Evolutionary conservation across 208 protist species (phyloP), one percentile per base, ranked within the genome.

Genomic region (Crithidia bombi): DNA sequence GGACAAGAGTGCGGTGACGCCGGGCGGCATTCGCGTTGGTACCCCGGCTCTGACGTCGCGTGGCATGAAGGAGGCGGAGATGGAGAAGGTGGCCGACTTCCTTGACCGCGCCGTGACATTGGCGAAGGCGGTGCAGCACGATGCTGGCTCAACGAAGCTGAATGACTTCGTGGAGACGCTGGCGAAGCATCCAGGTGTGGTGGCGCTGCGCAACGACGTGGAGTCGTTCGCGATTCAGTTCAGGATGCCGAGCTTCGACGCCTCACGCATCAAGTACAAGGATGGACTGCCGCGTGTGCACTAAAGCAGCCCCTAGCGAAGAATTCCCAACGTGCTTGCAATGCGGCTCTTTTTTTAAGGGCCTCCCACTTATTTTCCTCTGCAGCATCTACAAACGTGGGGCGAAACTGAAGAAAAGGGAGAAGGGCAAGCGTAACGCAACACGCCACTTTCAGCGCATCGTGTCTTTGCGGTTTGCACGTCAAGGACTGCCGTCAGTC

Each of bases 31-130:
- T 19, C 96, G 98, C 62, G 67, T 99, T 10, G 98, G 98, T 55
- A 96, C 97, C 17, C 91, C 93, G 23, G 93, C 98, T 9, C 77
- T 99, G n/a, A 99, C 98, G 2, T 92, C 97, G 17, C 93, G 98
- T 47, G 97, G 97, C 25, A 86, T 99, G 72, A 75, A 71, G 32
- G 95, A 98, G 83, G 51, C 35, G 14, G 96, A 99, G 69, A 98
- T 99, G 69, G 66, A 47, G 33, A 54, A 62, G 10, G 89, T 99
- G 21, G 98, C 89, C 17, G 84, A 91, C 26, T 96, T 99, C 35
- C 83, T 99, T 0, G 78, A 98, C 65, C 82, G 89, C 38, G 92
- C 78, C 41, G 75, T 98, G 1, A 28, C 95, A 76, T 70, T 98
- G 39, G 78, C 85, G 51, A 65, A 94, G 33, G 69, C 82, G 61